phyloP scores from a whole-genome alignment of 2,329 filamentous ascomycete genomes.

The Rachicladosporium sp. region DNA sequence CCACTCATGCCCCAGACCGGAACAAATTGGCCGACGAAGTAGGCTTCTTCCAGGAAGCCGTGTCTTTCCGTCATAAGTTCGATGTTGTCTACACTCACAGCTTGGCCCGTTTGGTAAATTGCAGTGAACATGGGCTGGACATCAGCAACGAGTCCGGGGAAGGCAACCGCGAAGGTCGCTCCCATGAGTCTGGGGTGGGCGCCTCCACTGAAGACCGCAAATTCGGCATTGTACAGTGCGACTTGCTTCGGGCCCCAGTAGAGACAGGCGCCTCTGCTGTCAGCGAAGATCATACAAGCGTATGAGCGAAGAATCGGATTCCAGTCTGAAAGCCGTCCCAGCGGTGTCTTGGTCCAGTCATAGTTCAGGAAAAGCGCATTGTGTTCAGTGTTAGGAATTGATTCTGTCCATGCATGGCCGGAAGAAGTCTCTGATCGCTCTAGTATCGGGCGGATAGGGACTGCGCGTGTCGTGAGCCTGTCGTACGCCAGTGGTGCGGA shows the following conservation, averaged over 20 bases:
- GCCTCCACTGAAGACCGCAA: constrained; percentile 18
- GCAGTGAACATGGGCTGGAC: constrained; percentile 5
- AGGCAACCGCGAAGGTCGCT: constrained; percentile 9
- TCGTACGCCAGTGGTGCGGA: no score
- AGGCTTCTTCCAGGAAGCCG: constrained; percentile 13
- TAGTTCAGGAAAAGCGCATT: constrained; percentile 1
- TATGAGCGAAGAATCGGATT: constrained; percentile 11
- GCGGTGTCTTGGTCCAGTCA: constrained; percentile 2
- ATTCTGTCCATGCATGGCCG: constrained; percentile 1
- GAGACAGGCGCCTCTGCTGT: constrained; percentile 9
- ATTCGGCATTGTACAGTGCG: constrained; percentile 28
- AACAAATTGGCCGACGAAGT: constrained; percentile 12
- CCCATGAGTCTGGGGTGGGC: constrained; percentile 16
- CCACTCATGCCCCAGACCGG: constrained; percentile 12
- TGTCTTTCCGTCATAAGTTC: constrained; percentile 8
- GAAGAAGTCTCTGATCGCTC: no score
- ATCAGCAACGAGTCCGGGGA: constrained; percentile 5
- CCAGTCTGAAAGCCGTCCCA: constrained; percentile 10
- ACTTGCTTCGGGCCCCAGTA: constrained; percentile 22
- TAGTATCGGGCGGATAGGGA: no score
- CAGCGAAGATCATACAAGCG: constrained; percentile 12
- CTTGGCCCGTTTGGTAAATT: constrained; percentile 7
- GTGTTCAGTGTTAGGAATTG: not conserved
- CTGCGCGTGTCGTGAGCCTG: no score
- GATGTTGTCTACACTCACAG: constrained; percentile 11